Conservation (phyloP, 345 rosid species). For the Punica granatum region DNA sequence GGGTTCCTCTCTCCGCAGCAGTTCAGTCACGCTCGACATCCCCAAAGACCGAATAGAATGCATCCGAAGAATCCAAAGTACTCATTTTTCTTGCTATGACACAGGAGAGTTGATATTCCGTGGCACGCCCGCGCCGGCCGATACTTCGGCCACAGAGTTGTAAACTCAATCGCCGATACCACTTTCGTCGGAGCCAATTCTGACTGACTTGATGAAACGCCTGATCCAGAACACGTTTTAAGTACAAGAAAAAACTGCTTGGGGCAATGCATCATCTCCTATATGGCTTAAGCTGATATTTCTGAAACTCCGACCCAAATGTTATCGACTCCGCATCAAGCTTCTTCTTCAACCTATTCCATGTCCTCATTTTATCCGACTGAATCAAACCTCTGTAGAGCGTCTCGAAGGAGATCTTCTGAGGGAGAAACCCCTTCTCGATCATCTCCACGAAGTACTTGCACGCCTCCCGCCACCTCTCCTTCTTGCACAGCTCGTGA, state of each 20-base stretch:
- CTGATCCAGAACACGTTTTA: not conserved
- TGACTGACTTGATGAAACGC: not conserved
- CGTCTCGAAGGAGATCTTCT: constrained; percentile 75
- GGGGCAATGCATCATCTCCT: constrained; percentile 1
- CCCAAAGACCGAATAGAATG: too few species aligned
- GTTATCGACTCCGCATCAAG: constrained; percentile 71
- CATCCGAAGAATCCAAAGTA: too few species aligned
- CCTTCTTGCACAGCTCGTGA: constrained; percentile 58
- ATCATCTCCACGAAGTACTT: constrained; percentile 79
- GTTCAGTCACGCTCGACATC: too few species aligned
- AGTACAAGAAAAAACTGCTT: not conserved
- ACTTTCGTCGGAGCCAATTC: not conserved
- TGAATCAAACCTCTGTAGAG: constrained; percentile 76
- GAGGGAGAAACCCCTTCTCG: constrained; percentile 83
- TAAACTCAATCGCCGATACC: not conserved
- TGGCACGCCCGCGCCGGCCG: not conserved
- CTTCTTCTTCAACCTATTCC: constrained; percentile 89
- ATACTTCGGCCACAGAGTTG: not conserved
- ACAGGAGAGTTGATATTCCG: too few species aligned
- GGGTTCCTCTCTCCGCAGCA: too few species aligned
- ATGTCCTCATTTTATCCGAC: constrained; percentile 74
- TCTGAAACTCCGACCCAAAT: constrained; percentile 64
- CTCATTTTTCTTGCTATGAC: too few species aligned
- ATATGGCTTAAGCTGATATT: constrained; percentile 49
- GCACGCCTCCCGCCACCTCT: constrained; percentile 74